Conservation (phyloP, 176 grass and related monocot genomes). For the Aegilops sharonensis region DNA sequence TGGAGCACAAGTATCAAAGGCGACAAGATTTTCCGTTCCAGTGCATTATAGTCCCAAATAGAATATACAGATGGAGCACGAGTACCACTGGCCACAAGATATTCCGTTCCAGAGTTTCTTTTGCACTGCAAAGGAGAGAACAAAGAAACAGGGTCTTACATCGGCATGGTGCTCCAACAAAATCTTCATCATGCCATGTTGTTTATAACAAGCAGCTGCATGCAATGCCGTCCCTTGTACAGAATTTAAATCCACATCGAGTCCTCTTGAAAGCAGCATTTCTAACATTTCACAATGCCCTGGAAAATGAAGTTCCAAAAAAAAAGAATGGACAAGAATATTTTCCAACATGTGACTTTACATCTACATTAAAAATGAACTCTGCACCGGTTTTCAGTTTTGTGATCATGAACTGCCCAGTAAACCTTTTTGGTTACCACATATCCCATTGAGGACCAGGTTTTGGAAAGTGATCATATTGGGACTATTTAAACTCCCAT, state of each 20-base stretch:
- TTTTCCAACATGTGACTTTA: not conserved
- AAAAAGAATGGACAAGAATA: not conserved
- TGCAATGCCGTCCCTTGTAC: not conserved
- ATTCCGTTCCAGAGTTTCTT: not conserved
- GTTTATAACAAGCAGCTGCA: not conserved
- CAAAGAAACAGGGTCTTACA: not conserved
- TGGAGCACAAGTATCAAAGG: not conserved
- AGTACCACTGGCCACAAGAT: not conserved
- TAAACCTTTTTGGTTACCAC: not conserved
- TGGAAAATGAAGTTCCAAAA: not conserved
- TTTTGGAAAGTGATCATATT: not conserved
- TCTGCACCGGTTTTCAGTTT: too few relatives aligned
- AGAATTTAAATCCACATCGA: not conserved
- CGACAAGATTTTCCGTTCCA: not conserved
- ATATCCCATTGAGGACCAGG: not conserved
- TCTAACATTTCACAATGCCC: not conserved
- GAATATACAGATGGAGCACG: not conserved
- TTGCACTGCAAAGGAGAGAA: not conserved
- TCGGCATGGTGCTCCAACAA: not conserved
- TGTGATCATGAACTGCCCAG: not conserved
- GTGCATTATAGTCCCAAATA: not conserved
- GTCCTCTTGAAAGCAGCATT: conserved; percentile 2
- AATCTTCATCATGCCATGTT: not conserved
- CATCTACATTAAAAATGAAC: too few relatives aligned
- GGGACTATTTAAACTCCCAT: not conserved